Percentiles rank a stretch among this genome's conserved stretches.
phyloP scores from a whole-genome alignment of 495 filamentous ascomycete species.

The Usnea hakonensis region DNA sequence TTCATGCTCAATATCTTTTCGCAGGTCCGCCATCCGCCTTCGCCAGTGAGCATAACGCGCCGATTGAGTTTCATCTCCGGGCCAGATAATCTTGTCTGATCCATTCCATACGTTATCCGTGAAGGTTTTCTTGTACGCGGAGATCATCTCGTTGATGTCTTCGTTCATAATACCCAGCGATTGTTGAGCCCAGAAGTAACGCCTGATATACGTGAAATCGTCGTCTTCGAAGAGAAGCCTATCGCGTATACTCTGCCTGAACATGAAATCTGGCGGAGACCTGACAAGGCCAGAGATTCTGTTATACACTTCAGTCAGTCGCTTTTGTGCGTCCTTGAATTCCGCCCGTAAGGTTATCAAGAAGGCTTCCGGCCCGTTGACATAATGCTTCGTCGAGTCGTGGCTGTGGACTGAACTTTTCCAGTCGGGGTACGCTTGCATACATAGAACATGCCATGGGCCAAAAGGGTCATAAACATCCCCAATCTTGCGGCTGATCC shows the following conservation, averaged over 20 bases:
- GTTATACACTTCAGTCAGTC: slow-evolving; percentile 40
- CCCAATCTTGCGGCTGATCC: slow-evolving; percentile 31
- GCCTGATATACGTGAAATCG: slow-evolving; percentile 45
- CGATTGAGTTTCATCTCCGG: slow-evolving; percentile 22
- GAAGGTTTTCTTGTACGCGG: slow-evolving; percentile 42
- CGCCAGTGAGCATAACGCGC: slow-evolving; percentile 25
- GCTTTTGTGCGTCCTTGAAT: slow-evolving; percentile 44
- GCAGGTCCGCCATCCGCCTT: slow-evolving; percentile 23
- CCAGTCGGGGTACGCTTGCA: slow-evolving; percentile 48
- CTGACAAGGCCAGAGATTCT: slow-evolving; percentile 43
- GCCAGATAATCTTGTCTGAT: slow-evolving; percentile 38
- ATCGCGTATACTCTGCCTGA: slow-evolving; percentile 41
- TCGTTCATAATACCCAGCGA: slow-evolving; percentile 49
- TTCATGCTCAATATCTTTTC: slow-evolving; percentile 24
- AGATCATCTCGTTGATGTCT: slow-evolving; percentile 44
- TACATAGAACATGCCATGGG: slow-evolving; percentile 45
- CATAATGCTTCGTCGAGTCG: slow-evolving; percentile 39
- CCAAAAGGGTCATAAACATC: slow-evolving; percentile 40
- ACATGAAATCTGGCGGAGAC: slow-evolving; percentile 48
- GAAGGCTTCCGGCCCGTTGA: slow-evolving; percentile 48
- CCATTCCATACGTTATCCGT: slow-evolving; percentile 46
- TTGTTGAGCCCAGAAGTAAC: slow-evolving; percentile 52
- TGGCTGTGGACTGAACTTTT: slow-evolving; percentile 40
- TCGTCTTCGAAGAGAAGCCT: slow-evolving; percentile 49
- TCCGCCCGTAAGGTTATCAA: slow-evolving; percentile 41